Conservation (phyloP, 1,284 basidiomycete genomes). For the Sphagnurus paluster region DNA sequence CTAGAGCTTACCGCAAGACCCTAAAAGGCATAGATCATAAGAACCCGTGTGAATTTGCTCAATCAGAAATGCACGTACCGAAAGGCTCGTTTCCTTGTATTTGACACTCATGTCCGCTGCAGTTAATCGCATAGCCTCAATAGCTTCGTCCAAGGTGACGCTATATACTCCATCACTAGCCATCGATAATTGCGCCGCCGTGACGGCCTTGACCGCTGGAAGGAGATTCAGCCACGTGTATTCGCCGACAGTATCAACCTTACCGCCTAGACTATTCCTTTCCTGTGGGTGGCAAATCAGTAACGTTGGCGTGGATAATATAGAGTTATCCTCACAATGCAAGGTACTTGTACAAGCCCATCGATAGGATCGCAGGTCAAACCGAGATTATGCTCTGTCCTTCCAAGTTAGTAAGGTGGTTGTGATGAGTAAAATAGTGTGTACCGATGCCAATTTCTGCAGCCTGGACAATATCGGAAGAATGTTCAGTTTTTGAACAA, state of each 20-base stretch:
- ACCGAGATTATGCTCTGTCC: conserved; percentile 81
- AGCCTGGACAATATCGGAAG: conserved; percentile 51
- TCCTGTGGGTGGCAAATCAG: conserved; percentile 45
- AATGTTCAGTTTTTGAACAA: not conserved
- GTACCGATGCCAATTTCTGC: conserved; percentile 92
- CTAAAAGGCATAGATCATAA: conserved; percentile 31
- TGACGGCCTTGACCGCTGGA: conserved; percentile 83
- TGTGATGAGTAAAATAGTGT: too few relatives aligned
- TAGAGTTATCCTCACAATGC: conserved; percentile 63
- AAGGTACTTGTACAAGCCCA: conserved; percentile 92
- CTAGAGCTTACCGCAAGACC: conserved; percentile 59
- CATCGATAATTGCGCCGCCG: conserved; percentile 93
- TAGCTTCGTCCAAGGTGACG: conserved; percentile 92
- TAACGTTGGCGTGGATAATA: conserved; percentile 5
- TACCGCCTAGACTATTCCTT: conserved; percentile 84
- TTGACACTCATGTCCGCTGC: conserved; percentile 87
- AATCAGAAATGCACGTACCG: conserved; percentile 46
- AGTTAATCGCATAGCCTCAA: conserved; percentile 93
- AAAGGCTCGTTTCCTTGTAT: conserved; percentile 92
- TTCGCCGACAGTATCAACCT: conserved; percentile 13
- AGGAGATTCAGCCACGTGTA: not conserved
- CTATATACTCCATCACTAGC: conserved; percentile 86
- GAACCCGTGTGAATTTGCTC: not conserved
- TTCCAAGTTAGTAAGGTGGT: too few relatives aligned
- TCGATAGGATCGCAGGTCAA: conserved; percentile 93